A percentile compares a stretch with the other conserved stretches of the same genome.
These are phyloP conservation scores for Podospora comata DNA, from an alignment of 495 filamentous ascomycete species.

Conservation along the genomic window DNA sequence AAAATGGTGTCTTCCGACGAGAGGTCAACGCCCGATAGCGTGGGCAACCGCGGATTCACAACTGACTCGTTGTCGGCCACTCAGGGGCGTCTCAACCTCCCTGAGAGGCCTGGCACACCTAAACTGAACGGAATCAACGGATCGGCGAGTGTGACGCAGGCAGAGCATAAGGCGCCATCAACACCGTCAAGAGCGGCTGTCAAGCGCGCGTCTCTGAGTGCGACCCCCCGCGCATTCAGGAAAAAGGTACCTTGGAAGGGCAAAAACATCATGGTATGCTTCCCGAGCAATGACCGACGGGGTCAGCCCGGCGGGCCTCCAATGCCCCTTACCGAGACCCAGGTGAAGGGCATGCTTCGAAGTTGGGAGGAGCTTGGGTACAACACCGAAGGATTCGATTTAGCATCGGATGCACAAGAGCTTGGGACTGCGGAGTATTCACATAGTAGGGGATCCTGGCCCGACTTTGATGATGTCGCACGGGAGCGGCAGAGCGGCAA, in stretches of 20 bases:
- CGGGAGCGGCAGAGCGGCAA: conserved; percentile 50
- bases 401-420: conserved; percentile 45
- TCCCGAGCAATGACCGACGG: conserved; percentile 67
- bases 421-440: conserved; percentile 39
- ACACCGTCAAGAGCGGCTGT: conserved; percentile 34
- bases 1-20: conserved; percentile 41
- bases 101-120: conserved; percentile 30
- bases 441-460: conserved; percentile 72
- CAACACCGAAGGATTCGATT: conserved; percentile 66
- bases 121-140: conserved; percentile 28
- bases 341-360: conserved; percentile 63
- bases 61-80: conserved; percentile 21
- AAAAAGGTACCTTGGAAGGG: conserved; percentile 65
- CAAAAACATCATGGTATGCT: conserved; percentile 67
- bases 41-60: conserved; percentile 25
- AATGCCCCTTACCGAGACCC: conserved; percentile 56
- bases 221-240: conserved; percentile 45
- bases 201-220: conserved; percentile 28
- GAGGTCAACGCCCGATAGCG: conserved; percentile 31
- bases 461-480: conserved; percentile 58
- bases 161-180: conserved; percentile 41
- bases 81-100: conserved; percentile 20
- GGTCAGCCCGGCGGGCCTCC: conserved; percentile 56
- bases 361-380: conserved; percentile 75
- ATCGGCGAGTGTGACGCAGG: conserved; percentile 30